Evolutionary conservation across 179 eudicot species (phyloP).

Genomic region (Vitellaria paradoxa): DNA sequence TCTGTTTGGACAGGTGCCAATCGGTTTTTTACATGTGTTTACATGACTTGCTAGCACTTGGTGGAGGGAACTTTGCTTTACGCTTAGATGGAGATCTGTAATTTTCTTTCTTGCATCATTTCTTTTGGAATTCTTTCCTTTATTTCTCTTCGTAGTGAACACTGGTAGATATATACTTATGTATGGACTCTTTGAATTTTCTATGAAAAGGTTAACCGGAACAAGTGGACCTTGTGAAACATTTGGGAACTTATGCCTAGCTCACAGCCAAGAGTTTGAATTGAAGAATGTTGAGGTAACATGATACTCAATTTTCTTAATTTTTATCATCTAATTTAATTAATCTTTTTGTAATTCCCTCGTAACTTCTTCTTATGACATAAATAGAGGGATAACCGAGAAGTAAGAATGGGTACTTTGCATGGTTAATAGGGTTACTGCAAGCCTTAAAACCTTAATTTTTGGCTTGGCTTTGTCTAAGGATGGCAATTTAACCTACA

Average conservation of each 20-base stretch:
- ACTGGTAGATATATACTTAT: not conserved
- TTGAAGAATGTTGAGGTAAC: conserved; percentile 93
- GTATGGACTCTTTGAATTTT: conserved; percentile 10
- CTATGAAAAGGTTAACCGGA: conserved; percentile 63
- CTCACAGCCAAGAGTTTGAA: conserved; percentile 72
- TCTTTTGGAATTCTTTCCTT: conserved; percentile 5
- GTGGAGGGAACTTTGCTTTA: conserved; percentile 85
- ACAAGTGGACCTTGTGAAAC: conserved; percentile 96
- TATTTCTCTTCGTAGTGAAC: not conserved
- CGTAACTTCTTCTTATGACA: not conserved
- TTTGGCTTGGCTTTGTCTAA: too few species aligned
- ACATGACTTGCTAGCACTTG: conserved; percentile 82
- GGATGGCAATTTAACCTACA: too few species aligned
- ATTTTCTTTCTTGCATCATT: conserved; percentile 27
- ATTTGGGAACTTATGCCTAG: conserved; percentile 82
- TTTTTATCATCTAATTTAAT: not conserved
- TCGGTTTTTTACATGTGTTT: conserved; percentile 72
- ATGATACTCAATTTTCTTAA: not conserved
- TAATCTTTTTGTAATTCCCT: not conserved
- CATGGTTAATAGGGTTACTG: too few species aligned
- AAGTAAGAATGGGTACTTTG: too few species aligned
- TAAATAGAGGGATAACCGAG: not conserved
- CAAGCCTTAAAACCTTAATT: too few species aligned
- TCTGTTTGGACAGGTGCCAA: conserved; percentile 64
- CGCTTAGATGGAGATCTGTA: conserved; percentile 86